Conservation (phyloP, 2,329 filamentous ascomycete genomes). For the Pseudofabraea citricarpa region DNA sequence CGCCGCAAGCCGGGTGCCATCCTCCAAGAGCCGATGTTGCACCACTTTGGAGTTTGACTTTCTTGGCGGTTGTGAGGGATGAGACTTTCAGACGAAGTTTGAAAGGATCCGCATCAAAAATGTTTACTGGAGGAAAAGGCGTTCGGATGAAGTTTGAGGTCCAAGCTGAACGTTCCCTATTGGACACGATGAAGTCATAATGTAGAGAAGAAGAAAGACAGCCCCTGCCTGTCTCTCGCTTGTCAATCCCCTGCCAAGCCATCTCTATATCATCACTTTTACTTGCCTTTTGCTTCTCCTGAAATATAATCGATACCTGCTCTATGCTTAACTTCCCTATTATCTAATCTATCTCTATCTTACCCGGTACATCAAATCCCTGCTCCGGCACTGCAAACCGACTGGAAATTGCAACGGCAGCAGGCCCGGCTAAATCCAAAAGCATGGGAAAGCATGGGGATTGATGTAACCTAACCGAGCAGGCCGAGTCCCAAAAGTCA, state of each 20-base stretch:
- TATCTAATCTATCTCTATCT: too few relatives aligned
- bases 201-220: background rate
- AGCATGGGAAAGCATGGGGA: too few relatives aligned
- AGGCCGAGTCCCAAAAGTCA: too few relatives aligned
- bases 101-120: background rate
- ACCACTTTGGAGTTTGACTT: slow-evolving; percentile 55
- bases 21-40: slow-evolving; percentile 46
- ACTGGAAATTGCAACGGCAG: too few relatives aligned
- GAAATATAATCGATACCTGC: too few relatives aligned
- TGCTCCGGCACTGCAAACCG: too few relatives aligned
- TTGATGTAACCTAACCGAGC: too few relatives aligned
- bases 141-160: background rate
- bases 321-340: too few relatives aligned
- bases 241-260: background rate
- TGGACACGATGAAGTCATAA: too few relatives aligned
- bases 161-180: background rate
- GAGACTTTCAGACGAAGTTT: background rate
- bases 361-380: too few relatives aligned
- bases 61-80: slow-evolving; percentile 44
- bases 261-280: background rate
- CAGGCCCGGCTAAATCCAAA: too few relatives aligned
- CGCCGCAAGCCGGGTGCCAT: slow-evolving; percentile 38
- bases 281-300: too few relatives aligned
- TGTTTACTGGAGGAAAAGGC: background rate
- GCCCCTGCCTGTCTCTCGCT: background rate